Base-by-base conservation (phyloP, 805 yeast genomes). In the Vanderwaltozyma polyspora region DNA sequence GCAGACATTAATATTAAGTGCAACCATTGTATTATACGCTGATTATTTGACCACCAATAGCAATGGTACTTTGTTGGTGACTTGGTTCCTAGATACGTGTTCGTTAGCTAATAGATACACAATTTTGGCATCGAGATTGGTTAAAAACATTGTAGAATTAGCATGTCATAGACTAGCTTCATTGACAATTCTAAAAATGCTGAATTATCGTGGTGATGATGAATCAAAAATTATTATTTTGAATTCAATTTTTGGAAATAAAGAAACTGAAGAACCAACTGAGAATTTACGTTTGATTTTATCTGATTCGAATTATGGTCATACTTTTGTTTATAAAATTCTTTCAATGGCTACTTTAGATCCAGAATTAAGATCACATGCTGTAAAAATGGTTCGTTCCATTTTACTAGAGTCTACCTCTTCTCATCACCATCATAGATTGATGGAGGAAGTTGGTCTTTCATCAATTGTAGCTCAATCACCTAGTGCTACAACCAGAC, bases 11-110 rank as follows among this genome's bases (percentile, higher is more conserved):
- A 67, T 83, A 30, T 68, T 89, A 6, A 78, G 94, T 6, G 76
- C 83, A 1, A 72, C 84, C 43, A 81, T 91, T 36, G 75, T 86
- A 16, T 68, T 78, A 29, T 76, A 82, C 62, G 76, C 89, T 18
- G 81, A 79, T 42, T 82, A 77, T 43, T 67, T 91, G 45, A 84
- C 86, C 1, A 70, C 78, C 5, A 86, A 87, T 55, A 72, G 77
- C 41, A 91, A 91, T 55, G 96, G 97, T 17, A 79, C 94, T 1
- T 63, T 91, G 43, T 67, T 91, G 45, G 72, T 91, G 35, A 85
- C 95, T 2, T 91, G 98, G 98, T 80, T 82, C 48, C 68, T 91
- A 51, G 98, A 91, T 52, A 83, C 95, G 1, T 80, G 82, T 44
- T 67, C 67, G 7, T 51, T 76, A 28, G 76, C 78, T 26, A 69